Evolutionary conservation across 345 rosid species (phyloP).

Genomic region (Carallia brachiata): DNA sequence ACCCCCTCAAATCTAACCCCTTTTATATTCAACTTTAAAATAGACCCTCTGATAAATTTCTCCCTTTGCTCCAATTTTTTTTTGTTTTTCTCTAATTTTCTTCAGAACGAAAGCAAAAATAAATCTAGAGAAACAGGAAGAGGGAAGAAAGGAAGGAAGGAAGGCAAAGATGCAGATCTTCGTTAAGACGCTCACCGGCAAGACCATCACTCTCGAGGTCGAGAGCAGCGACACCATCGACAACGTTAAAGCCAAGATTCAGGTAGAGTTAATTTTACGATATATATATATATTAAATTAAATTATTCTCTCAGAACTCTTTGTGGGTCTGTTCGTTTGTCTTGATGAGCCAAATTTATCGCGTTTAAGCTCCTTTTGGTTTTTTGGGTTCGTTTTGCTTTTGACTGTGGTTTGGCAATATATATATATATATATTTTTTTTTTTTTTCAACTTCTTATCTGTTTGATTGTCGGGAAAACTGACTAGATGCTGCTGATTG

Average conservation of each 20-base stretch:
- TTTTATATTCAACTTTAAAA: too few species aligned
- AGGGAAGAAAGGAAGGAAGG: background rate
- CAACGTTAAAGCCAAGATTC: constrained; percentile 33
- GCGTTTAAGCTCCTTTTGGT: background rate
- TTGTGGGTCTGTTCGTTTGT: background rate
- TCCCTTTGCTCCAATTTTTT: too few species aligned
- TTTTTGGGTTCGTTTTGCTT: background rate
- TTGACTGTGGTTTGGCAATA: background rate
- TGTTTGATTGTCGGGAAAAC: background rate
- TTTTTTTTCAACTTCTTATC: background rate
- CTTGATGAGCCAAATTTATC: background rate
- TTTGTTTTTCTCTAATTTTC: too few species aligned
- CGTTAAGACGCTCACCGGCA: constrained; percentile 28
- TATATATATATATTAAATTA: background rate
- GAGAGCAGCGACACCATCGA: constrained; percentile 30
- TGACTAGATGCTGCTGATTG: background rate
- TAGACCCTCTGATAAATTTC: too few species aligned
- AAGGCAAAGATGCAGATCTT: constrained; percentile 30
- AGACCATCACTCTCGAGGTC: constrained; percentile 31
- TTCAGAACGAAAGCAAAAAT: too few species aligned
- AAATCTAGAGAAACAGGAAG: background rate
- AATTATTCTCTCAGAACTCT: background rate
- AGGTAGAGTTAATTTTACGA: background rate
- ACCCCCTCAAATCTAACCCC: too few species aligned
- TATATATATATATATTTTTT: too few species aligned